Percentiles rank a stretch among this genome's conserved stretches.
Conservation (phyloP, 805 yeast genomes). For the Tetrapisispora iriomotensis region DNA sequence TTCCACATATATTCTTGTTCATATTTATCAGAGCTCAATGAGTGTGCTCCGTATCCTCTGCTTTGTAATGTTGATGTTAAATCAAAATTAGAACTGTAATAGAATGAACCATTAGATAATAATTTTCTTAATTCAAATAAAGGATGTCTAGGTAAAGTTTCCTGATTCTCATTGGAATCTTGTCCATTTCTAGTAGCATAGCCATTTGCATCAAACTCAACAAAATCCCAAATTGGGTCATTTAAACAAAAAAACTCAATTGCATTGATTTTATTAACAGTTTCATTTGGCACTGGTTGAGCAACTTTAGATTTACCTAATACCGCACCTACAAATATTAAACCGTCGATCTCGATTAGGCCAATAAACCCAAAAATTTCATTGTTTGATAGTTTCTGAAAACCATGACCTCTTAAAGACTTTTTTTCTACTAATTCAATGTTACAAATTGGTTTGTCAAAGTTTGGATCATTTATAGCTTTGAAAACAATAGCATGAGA, state of each 20-base stretch:
- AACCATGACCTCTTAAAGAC: conserved; percentile 31
- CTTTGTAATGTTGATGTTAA: conserved; percentile 76
- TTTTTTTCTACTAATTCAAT: conserved; percentile 38
- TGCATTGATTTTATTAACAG: conserved; percentile 65
- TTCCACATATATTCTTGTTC: conserved; percentile 96
- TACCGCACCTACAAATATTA: conserved; percentile 68
- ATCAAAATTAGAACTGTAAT: conserved; percentile 87
- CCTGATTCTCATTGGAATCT: conserved; percentile 3
- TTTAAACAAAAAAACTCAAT: conserved; percentile 81
- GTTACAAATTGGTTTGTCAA: conserved; percentile 31
- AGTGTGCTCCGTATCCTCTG: conserved; percentile 45
- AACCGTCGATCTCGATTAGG: conserved; percentile 55
- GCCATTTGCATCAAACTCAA: conserved; percentile 60
- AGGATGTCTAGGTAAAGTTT: conserved; percentile 54
- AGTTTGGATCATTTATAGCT: conserved; percentile 11
- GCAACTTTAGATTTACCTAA: conserved; percentile 74
- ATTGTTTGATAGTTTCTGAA: conserved; percentile 35
- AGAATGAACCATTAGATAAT: conserved; percentile 79
- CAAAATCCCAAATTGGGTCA: conserved; percentile 67
- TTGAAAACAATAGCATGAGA: conserved; percentile 11
- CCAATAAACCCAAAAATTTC: conserved; percentile 72
- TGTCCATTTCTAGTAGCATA: conserved; percentile 34
- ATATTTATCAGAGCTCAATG: conserved; percentile 45
- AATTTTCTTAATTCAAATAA: conserved; percentile 71
- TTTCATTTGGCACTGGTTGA: conserved; percentile 65